Base-by-base conservation (phyloP, 1,139 yeast species). In the Meyerozyma smithsonii region DNA sequence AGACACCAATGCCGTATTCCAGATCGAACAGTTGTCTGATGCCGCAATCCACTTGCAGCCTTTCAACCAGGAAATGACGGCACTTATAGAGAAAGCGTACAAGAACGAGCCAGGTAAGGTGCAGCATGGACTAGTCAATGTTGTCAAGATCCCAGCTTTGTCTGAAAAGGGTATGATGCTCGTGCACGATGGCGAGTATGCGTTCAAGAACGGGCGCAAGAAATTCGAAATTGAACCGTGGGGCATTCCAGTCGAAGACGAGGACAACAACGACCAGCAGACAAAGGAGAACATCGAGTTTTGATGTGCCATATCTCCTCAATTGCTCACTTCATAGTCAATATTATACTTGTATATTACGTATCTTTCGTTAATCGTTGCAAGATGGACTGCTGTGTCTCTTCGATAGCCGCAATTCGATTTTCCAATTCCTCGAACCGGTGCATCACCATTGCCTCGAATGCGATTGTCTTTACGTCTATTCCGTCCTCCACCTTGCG, bases 241-340 rank as follows among this genome's bases (percentile, higher is more conserved):
- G 95, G 87, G 95, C 18, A 92, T 92, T 36, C 97, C 98, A 0
- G 95, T 92, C 2, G 97, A 87, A 44, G 89, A 81, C 42, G 80
- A 74, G 28, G 83, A 73, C 14, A 74, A 73, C 14, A 74, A 66
- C 25, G 75, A 66, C 10, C 49, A 50, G 11, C 67, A 55, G 42
- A 65, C 69, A 15, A 57, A 62, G 4, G 64, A 66, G 49, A 58
- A 62, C 42, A 60, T 67, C 25, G 73, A 68, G 25, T 68, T 66
- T 43, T 67, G 54, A 46, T 5, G 11, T 20, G 6, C 8, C 6
- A 20, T 20, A 20, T n/a, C n/a, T n/a, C n/a, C n/a, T n/a, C n/a
- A n/a, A n/a, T n/a, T n/a, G n/a, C n/a, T n/a, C n/a, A n/a, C n/a
- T 28, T 15, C 10, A 8, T 28, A 16, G 7, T n/a, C 11, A 10